Evolutionary conservation across 495 filamentous ascomycete genomes (phyloP).

Genomic region (Penicillium lagena): DNA sequence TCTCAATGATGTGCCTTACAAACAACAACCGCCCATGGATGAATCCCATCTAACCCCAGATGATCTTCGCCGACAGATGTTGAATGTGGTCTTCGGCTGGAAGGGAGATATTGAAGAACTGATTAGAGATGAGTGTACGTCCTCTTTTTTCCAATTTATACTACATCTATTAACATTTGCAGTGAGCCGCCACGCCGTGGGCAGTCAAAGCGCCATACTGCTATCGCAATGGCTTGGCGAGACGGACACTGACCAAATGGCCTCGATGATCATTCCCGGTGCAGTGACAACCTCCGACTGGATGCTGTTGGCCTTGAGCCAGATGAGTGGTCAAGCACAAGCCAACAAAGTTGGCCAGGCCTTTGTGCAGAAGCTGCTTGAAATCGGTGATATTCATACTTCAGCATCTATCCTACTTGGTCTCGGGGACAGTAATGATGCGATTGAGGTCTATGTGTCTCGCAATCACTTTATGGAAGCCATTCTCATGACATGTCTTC

Average conservation of each 20-base stretch:
- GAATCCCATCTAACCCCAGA: constrained; percentile 67
- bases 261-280: constrained; percentile 63
- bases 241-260: constrained; percentile 73
- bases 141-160: constrained; percentile 1
- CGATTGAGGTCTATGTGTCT: constrained; percentile 93
- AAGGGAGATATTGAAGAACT: constrained; percentile 76
- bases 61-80: constrained; percentile 84
- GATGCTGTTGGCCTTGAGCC: constrained; percentile 92
- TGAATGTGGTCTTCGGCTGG: constrained; percentile 94
- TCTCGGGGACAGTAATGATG: constrained; percentile 88
- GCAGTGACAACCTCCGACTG: constrained; percentile 86
- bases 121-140: constrained; percentile 74
- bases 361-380: constrained; percentile 84
- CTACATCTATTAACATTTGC: constrained; percentile 5
- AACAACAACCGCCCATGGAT: constrained; percentile 55
- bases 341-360: constrained; percentile 87
- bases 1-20: constrained; percentile 74
- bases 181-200: constrained; percentile 62
- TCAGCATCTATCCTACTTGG: constrained; percentile 87
- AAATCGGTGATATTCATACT: constrained; percentile 85
- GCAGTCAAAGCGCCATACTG: constrained; percentile 70
- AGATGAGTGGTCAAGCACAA: constrained; percentile 71
- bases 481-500: constrained; percentile 68
- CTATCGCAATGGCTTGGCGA: constrained; percentile 91
- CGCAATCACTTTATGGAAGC: constrained; percentile 90